A percentile compares a stretch with the other conserved stretches of the same genome.
phyloP scores from a whole-genome alignment of 495 filamentous ascomycete species.

The Penicillium samsonianum region DNA sequence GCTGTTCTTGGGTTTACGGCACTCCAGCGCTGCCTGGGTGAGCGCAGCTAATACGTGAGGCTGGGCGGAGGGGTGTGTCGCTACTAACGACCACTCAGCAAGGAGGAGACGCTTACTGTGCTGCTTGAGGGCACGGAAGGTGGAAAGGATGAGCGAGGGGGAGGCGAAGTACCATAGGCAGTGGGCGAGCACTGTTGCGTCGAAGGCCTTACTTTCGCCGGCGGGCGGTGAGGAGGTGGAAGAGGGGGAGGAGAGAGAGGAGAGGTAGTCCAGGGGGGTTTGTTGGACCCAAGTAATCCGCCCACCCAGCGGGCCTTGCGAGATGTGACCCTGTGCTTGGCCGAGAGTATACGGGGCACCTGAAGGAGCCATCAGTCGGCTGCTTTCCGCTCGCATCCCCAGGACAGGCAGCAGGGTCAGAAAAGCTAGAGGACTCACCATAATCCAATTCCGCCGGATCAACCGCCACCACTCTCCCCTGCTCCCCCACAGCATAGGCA shows the following conservation, averaged over 20 bases:
- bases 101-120: constrained; percentile 35
- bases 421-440: constrained; percentile 31
- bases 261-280: constrained; percentile 30
- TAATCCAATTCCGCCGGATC: constrained; percentile 54
- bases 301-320: constrained; percentile 31
- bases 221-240: not conserved
- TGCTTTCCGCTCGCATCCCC: constrained; percentile 10
- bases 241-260: constrained; percentile 16
- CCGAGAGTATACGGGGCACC: constrained; percentile 37
- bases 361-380: constrained; percentile 17
- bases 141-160: constrained; percentile 24
- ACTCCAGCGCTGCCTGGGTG: constrained; percentile 27
- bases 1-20: constrained; percentile 24
- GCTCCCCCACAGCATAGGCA: constrained; percentile 44
- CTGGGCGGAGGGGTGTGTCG: constrained; percentile 23
- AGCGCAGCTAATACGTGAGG: constrained; percentile 32
- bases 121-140: constrained; percentile 37
- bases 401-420: not conserved
- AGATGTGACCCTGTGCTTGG: constrained; percentile 41
- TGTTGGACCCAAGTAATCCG: constrained; percentile 44
- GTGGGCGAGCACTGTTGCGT: constrained; percentile 50
- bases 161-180: constrained; percentile 53
- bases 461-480: constrained; percentile 46
- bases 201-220: constrained; percentile 30
- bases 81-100: constrained; percentile 41